These are phyloP conservation scores for Paraleonurus japonicus DNA, from an alignment of 257 asterid genomes.

Conservation along the genomic window DNA sequence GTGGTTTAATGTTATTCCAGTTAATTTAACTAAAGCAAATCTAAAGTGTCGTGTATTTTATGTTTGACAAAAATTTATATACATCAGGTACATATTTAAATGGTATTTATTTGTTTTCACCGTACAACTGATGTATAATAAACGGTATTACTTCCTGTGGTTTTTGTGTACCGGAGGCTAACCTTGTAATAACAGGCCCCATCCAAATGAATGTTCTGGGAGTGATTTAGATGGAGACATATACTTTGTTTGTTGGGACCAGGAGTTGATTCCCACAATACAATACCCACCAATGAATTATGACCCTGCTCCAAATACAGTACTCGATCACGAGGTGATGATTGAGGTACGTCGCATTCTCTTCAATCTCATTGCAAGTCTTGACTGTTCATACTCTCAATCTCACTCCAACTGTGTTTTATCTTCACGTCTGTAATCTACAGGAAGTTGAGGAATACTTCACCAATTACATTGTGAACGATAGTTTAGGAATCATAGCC, in stretches of 20 bases:
- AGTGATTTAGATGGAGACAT: slow-evolving; percentile 96
- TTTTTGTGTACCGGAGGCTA: neutral
- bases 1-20: neutral
- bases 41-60: neutral
- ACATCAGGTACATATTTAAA: no score
- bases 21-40: neutral
- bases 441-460: slow-evolving; percentile 89
- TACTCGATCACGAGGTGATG: slow-evolving; percentile 68
- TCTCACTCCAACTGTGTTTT: neutral
- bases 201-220: slow-evolving; percentile 98
- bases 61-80: neutral
- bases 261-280: slow-evolving; percentile 58
- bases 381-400: neutral
- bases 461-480: slow-evolving; percentile 78
- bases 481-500: slow-evolving; percentile 62
- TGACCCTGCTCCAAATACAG: slow-evolving; percentile 56
- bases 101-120: no score
- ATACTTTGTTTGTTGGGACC: slow-evolving; percentile 93
- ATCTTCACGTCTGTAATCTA: slow-evolving; percentile 31
- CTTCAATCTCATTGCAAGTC: no score
- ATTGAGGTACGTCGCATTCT: slow-evolving; percentile 50
- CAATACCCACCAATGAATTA: slow-evolving; percentile 65
- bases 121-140: no score
- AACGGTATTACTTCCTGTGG: no score
- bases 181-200: slow-evolving; percentile 56